Percentiles rank a stretch among this genome's conserved stretches.
These are phyloP conservation scores for Candida labiduridarum DNA, from an alignment of 1,139 yeast species.

Conservation along the genomic window DNA sequence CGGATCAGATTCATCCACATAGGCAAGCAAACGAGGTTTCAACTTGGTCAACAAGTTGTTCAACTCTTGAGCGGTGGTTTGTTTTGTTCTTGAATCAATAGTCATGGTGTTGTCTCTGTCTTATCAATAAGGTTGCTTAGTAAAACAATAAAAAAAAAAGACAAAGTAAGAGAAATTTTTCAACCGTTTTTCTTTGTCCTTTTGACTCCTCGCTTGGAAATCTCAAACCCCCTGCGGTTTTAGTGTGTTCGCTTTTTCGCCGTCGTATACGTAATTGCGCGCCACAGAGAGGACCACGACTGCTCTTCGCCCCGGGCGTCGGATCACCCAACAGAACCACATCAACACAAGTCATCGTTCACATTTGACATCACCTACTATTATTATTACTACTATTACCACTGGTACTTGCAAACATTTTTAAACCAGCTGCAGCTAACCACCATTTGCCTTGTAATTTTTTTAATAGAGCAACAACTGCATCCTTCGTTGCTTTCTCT, in stretches of 20 bases:
- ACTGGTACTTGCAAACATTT: background rate
- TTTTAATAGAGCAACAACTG: background rate
- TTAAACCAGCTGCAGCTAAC: slow-evolving; percentile 1
- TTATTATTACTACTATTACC: too few relatives aligned
- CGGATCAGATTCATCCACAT: slow-evolving; percentile 40
- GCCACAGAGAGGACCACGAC: background rate
- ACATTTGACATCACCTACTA: too few relatives aligned
- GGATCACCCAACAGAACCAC: too few relatives aligned
- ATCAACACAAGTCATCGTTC: too few relatives aligned
- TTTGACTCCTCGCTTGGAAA: background rate
- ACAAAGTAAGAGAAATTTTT: background rate
- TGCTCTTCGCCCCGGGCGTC: too few relatives aligned
- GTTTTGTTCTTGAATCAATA: slow-evolving; percentile 28
- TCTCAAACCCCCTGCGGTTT: too few relatives aligned
- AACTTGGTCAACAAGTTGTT: slow-evolving; percentile 34
- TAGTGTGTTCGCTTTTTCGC: background rate
- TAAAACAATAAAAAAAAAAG: background rate
- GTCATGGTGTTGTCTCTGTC: slow-evolving; percentile 9
- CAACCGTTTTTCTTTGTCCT: background rate
- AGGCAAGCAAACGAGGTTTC: slow-evolving; percentile 40
- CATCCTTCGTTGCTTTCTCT: background rate
- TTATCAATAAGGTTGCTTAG: background rate
- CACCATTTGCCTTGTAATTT: slow-evolving; percentile 2
- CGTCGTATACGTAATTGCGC: background rate
- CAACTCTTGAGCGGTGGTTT: slow-evolving; percentile 39